Evolutionary conservation across 2,329 filamentous ascomycete genomes (phyloP).

Genomic region (Aspergillus vadensis): DNA sequence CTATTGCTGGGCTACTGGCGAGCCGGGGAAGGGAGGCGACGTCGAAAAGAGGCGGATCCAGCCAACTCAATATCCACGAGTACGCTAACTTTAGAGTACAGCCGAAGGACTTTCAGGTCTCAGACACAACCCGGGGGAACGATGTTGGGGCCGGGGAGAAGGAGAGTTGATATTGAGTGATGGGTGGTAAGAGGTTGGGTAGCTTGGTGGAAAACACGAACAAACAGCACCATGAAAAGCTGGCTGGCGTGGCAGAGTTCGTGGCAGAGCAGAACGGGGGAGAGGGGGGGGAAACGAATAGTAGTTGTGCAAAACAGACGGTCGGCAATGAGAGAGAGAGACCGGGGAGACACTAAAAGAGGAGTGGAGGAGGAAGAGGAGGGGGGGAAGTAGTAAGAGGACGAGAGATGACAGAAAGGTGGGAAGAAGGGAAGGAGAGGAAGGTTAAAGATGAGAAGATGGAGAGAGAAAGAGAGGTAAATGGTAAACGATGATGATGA

Average conservation of each 20-base stretch:
- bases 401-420: constrained; percentile 12
- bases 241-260: background rate
- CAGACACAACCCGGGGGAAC: background rate
- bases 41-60: constrained; percentile 3
- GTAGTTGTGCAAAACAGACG: background rate
- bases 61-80: background rate
- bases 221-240: background rate
- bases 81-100: background rate
- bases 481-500: constrained; percentile 16
- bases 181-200: background rate
- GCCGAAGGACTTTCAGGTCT: background rate
- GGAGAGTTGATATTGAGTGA: background rate
- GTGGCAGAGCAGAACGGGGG: background rate
- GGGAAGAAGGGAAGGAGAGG: constrained; percentile 14
- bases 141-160: background rate
- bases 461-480: constrained; percentile 7
- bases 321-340: constrained; percentile 1
- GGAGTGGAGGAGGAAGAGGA: constrained; percentile 17
- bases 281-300: background rate
- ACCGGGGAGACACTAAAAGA: background rate
- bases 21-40: constrained; percentile 10
- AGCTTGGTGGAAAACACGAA: constrained; percentile 2
- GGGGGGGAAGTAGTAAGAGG: constrained; percentile 12
- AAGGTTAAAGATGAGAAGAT: constrained; percentile 15
- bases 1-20: constrained; percentile 16